These are phyloP conservation scores for Millerago galiae DNA, from an alignment of 805 yeast species.

Conservation along the genomic window DNA sequence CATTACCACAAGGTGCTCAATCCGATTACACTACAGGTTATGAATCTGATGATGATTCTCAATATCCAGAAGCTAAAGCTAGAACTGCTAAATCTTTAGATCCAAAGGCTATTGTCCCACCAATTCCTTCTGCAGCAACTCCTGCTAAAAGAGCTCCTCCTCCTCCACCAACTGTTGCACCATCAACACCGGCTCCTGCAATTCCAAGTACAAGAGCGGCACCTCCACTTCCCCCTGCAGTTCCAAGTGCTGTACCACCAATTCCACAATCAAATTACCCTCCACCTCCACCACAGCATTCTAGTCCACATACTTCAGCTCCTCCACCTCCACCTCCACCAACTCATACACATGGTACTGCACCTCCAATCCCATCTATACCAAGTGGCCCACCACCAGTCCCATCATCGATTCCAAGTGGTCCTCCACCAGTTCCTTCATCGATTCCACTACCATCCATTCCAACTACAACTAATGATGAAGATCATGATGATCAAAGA, in stretches of 20 bases:
- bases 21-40: conserved; percentile 48
- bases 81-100: neutral
- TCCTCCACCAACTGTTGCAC: neutral
- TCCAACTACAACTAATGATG: neutral
- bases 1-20: conserved; percentile 13
- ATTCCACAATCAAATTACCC: conserved; percentile 8
- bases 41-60: conserved; percentile 61
- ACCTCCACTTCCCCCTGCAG: conserved; percentile 2
- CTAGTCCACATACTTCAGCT: neutral
- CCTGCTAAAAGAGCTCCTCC: neutral
- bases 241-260: conserved; percentile 14
- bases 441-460: too few species aligned
- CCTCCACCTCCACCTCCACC: conserved; percentile 13
- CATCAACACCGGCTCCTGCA: conserved; percentile 13
- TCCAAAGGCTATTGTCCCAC: neutral
- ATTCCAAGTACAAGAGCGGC: conserved; percentile 14
- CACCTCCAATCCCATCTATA: conserved; percentile 7
- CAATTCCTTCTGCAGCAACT: neutral
- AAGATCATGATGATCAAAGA: neutral
- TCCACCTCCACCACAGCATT: conserved; percentile 4
- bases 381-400: conserved; percentile 2
- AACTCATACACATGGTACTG: neutral
- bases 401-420: neutral
- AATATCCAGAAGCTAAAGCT: conserved; percentile 5
- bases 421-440: conserved; percentile 3